phyloP scores from a whole-genome alignment of 2,329 filamentous ascomycete genomes.

The Nigrospora oryzae region DNA sequence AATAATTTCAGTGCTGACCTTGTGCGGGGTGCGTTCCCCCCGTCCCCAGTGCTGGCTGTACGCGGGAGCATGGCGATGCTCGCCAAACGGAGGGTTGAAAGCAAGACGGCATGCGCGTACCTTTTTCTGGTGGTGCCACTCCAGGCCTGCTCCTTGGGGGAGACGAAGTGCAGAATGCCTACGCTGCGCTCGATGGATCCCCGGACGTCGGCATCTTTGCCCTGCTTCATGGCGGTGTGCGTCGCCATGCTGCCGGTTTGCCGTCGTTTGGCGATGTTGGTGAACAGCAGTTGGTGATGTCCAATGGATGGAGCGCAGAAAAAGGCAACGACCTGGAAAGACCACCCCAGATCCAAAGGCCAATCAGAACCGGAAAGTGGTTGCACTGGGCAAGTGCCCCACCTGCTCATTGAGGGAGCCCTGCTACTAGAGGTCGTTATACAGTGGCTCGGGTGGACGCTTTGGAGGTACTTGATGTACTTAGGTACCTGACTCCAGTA shows the following conservation, averaged over 20 bases:
- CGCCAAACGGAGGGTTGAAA: neutral
- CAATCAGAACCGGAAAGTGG: no score
- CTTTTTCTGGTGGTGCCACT: constrained; percentile 34
- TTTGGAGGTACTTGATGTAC: no score
- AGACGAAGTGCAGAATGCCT: constrained; percentile 32
- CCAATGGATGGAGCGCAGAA: no score
- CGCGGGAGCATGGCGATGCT: neutral
- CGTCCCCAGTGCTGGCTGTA: neutral
- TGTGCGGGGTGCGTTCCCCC: constrained; percentile 3
- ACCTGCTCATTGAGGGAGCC: no score
- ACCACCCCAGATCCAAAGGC: no score
- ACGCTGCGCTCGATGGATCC: constrained; percentile 20
- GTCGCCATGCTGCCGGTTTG: constrained; percentile 17
- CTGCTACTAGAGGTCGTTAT: no score
- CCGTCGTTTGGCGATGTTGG: neutral
- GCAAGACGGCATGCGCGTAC: constrained; percentile 16
- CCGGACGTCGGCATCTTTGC: constrained; percentile 20
- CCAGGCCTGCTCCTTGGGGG: constrained; percentile 30
- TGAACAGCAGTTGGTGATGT: neutral
- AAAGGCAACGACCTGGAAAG: no score
- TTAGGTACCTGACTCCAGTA: no score
- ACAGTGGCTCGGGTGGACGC: no score
- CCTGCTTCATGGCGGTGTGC: constrained; percentile 24
- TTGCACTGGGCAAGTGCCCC: no score
- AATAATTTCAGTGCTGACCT: neutral